Base-by-base conservation (phyloP, 768 basidiomycete species). In the Mycena vulgaris region DNA sequence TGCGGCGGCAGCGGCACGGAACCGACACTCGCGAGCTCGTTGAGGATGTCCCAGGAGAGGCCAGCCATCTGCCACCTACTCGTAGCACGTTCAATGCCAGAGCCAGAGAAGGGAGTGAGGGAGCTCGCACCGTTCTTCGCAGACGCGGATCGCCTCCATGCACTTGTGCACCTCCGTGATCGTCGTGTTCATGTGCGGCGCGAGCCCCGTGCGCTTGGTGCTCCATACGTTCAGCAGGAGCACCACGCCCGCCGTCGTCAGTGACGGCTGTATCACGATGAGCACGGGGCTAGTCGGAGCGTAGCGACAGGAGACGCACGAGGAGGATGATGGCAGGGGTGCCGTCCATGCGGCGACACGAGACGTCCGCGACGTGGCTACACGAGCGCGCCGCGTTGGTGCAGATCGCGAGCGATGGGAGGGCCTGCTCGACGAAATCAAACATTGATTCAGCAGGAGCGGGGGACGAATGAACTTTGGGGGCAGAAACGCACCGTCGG, bases 371-470 rank as follows among this genome's bases (percentile, higher is more conserved):
- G 27, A 96, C 87, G 75, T 92, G 93, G 35, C 88, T 88, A 70
- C 89, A 91, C 1, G 92, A 93, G 7, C 94, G 86, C 1, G 95
- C 93, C 0, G 95, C 90, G 70, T 95, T 96, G 14, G 92, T 90
- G 78, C 94, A 95, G 60, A 96, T 95, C 0, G 93, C 93, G 35
- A 96, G 84, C 0, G 93, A 75, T 80, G 92, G 91, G 47, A 92
- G 85, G 0, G 79, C 75, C 67, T 60, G 31, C 21, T 5, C 10
- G 5, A 27, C 19, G 31, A 14, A 17, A 35, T n/a, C 31, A 25
- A 21, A 47, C 9, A 21, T n/a, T 10, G 3, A 47, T 7, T 45
- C 2, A 19, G 53, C 39, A 31, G 11, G 11, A 11, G 35, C 17
- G 16, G n/a, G n/a, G n/a, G n/a, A n/a, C n/a, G n/a, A n/a, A n/a